These are phyloP conservation scores for Fusarium sp. DNA, from an alignment of 2,329 filamentous ascomycete genomes.

Conservation along the genomic window DNA sequence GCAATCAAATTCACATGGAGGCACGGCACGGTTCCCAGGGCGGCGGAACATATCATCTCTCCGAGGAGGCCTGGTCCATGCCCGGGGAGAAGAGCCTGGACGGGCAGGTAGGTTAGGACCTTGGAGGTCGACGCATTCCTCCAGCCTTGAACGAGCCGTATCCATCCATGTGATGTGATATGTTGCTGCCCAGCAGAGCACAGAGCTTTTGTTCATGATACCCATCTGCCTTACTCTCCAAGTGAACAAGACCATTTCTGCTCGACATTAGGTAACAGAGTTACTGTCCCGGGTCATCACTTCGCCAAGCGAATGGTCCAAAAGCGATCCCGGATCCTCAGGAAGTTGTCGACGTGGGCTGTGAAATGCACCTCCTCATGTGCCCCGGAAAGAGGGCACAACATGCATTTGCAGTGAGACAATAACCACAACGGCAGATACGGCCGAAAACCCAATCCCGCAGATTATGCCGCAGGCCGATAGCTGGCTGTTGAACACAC, in stretches of 20 bases:
- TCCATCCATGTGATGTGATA: slow-evolving; percentile 1
- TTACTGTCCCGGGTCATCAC: not conserved
- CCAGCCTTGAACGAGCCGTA: not conserved
- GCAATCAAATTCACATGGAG: slow-evolving; percentile 6
- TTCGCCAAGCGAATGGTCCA: slow-evolving; percentile 2
- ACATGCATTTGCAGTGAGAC: slow-evolving; percentile 2
- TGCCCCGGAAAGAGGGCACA: slow-evolving; percentile 11
- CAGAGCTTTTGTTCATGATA: not conserved
- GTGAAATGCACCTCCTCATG: slow-evolving; percentile 4
- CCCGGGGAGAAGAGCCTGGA: not conserved
- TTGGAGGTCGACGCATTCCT: not conserved
- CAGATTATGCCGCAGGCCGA: not conserved
- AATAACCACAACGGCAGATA: slow-evolving; percentile 15
- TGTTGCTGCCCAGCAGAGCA: slow-evolving; percentile 4
- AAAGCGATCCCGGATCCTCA: not conserved
- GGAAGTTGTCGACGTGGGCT: not conserved
- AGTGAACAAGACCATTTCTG: not conserved
- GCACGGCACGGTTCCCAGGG: slow-evolving; percentile 8
- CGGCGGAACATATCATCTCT: slow-evolving; percentile 10
- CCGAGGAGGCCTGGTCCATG: slow-evolving; percentile 18
- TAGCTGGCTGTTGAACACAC: not conserved
- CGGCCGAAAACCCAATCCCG: not conserved
- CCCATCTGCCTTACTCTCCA: not conserved
- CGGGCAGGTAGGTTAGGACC: slow-evolving; percentile 3
- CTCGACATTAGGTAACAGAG: not conserved